Base-by-base conservation (phyloP, 345 rosid genomes). In the Bretschneidera sinensis region DNA sequence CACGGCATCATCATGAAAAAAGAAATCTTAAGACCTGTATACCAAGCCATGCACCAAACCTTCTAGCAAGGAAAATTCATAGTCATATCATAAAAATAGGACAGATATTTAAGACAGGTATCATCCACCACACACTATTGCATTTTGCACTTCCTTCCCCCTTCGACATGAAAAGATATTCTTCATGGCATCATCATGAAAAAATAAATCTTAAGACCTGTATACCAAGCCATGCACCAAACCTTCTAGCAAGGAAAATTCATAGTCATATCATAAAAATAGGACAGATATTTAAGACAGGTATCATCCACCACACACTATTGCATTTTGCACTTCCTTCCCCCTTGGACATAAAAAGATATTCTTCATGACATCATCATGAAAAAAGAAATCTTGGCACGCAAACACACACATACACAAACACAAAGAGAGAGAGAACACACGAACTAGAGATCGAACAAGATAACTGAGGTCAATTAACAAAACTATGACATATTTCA, bases 21-120 rank as follows among this genome's bases (percentile, higher is more conserved):
- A 24, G 43, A 51, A 24, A 5, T 2, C 9, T 0, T 17, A 43
- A 57, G 73, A 56, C 67, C 25, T n/a, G n/a, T n/a, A n/a, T n/a
- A 35, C 25, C 17, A 47, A 17, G 54, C 25, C 14, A 4, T 35
- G 4, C 21, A 61, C 57, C 61, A 48, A 68, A 68, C 24, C 21
- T 54, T 35, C 25, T 19, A 9, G 10, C 25, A 6, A 23, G 17
- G n/a, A 34, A 18, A 20, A 55, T 51, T 34, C n/a, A n/a, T n/a
- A n/a, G n/a, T 55, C 25, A 17, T 10, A 17, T 14, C 28, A 0
- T 9, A 24, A 51, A 18, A 68, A 31, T 9, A 47, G 5, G 22
- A 17, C 13, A 51, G 45, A 16, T 17, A 45, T 51, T 34, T 14
- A 17, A 20, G 33, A 43, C 54, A 43, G 25, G 39, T 45, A 31